A percentile compares a stretch with the other conserved stretches of the same genome.
Conservation (phyloP, 768 basidiomycete genomes). For the Phallus indusiatus region DNA sequence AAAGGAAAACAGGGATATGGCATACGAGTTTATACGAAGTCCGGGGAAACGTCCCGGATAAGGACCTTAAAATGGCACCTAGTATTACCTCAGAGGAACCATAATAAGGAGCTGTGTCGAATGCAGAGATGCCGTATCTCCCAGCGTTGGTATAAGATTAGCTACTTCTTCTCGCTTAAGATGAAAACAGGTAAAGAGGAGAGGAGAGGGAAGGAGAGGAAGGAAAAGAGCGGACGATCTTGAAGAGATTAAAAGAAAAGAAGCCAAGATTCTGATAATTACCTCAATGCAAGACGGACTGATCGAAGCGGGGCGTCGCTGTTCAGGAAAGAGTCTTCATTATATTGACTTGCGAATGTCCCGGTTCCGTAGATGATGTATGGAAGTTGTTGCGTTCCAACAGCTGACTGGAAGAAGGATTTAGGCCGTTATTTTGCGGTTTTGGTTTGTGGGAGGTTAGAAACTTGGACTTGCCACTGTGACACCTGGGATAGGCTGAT, state of each 20-base stretch:
- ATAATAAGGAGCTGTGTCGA: constrained; percentile 80
- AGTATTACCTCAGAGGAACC: constrained; percentile 71
- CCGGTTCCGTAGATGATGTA: constrained; percentile 65
- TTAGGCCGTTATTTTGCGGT: constrained; percentile 1
- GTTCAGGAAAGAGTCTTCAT: constrained; percentile 45
- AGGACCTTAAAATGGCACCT: constrained; percentile 50
- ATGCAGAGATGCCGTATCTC: constrained; percentile 73
- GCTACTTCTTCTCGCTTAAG: no score
- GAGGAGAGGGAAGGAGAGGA: no score
- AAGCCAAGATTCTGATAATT: constrained; percentile 12
- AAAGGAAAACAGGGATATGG: constrained; percentile 3
- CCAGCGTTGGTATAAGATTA: neutral
- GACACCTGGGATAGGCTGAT: constrained; percentile 27
- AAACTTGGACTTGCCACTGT: constrained; percentile 25
- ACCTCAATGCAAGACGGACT: constrained; percentile 71
- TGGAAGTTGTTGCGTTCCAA: constrained; percentile 29
- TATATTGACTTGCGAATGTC: constrained; percentile 59
- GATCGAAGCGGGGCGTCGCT: constrained; percentile 53
- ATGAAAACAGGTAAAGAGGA: no score
- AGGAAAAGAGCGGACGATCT: neutral
- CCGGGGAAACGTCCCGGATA: constrained; percentile 66
- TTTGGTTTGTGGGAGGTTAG: neutral
- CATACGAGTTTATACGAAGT: constrained; percentile 65
- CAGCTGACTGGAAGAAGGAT: constrained; percentile 18
- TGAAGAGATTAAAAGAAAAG: neutral